Conservation (phyloP, 1,284 basidiomycete species). For the Termitomyces sp. region DNA sequence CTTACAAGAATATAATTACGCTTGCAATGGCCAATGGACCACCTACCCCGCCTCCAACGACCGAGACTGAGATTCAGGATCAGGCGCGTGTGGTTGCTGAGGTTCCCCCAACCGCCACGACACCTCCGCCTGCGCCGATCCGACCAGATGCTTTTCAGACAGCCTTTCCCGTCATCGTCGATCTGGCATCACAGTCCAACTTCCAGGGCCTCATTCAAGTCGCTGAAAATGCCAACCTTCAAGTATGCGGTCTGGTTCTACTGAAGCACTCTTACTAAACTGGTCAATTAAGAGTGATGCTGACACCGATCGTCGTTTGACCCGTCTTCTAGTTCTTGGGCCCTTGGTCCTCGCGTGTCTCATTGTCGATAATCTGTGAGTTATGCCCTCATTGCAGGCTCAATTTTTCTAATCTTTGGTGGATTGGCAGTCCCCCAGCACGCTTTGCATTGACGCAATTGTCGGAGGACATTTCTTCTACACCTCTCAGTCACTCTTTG, state of each 20-base stretch:
- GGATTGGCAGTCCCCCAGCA: slow-evolving; percentile 45
- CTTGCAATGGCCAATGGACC: slow-evolving; percentile 36
- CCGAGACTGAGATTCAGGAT: slow-evolving; percentile 50
- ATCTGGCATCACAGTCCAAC: slow-evolving; percentile 39
- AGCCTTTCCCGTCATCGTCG: slow-evolving; percentile 37
- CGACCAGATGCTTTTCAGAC: slow-evolving; percentile 32
- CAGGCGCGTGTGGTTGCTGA: slow-evolving; percentile 26
- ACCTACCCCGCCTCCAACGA: slow-evolving; percentile 55
- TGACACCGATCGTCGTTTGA: slow-evolving; percentile 34
- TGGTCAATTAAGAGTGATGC: slow-evolving; percentile 21
- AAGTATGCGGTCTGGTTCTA: slow-evolving; percentile 31
- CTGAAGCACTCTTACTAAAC: neutral
- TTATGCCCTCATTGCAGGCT: slow-evolving; percentile 1
- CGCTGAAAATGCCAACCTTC: slow-evolving; percentile 49
- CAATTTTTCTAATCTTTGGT: slow-evolving; percentile 6
- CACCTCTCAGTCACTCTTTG: slow-evolving; percentile 42
- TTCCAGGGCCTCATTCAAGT: slow-evolving; percentile 38
- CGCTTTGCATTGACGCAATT: slow-evolving; percentile 49
- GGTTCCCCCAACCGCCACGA: neutral
- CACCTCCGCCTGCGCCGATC: slow-evolving; percentile 11
- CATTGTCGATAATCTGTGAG: slow-evolving; percentile 52
- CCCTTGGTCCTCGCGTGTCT: slow-evolving; percentile 61
- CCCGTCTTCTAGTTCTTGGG: slow-evolving; percentile 45
- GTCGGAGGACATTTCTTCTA: slow-evolving; percentile 37
- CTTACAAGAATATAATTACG: neutral